Base-by-base conservation (phyloP, 805 yeast species). In the Kazachstania africana region DNA sequence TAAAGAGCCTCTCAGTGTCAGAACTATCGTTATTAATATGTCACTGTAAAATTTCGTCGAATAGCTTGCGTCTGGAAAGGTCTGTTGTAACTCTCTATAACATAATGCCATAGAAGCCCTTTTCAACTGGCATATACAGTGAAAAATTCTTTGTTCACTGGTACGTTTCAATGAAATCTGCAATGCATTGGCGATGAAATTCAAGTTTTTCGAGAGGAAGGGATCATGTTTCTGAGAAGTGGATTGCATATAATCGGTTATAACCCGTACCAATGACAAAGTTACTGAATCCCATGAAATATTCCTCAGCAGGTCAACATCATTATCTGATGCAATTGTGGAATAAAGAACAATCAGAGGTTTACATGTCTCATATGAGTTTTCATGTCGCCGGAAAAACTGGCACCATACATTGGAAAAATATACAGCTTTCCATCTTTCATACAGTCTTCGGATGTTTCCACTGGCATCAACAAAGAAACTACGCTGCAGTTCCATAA, bases 351-450 rank as follows among this genome's bases (percentile, higher is more conserved):
- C n/a, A n/a, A n/a, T n/a, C n/a, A n/a, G n/a, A n/a, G n/a, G n/a
- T n/a, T n/a, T n/a, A n/a, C n/a, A n/a, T n/a, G n/a, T n/a, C n/a
- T n/a, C n/a, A n/a, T n/a, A n/a, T n/a, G n/a, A n/a, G n/a, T n/a
- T n/a, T n/a, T n/a, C n/a, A n/a, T n/a, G n/a, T n/a, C n/a, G n/a
- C n/a, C n/a, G n/a, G n/a, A n/a, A n/a, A n/a, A n/a, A n/a, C n/a
- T n/a, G n/a, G n/a, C n/a, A n/a, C n/a, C n/a, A n/a, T 49, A 47
- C 2, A 46, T 26, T 3, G 57, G 55, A n/a, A 51, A 18, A 29
- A 45, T 46, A 16, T 31, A 27, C 3, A 32, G 19, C 6, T 24
- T 8, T 42, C 57, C 57, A 51, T n/a, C 24, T 29, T 1, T 28
- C 14, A 32, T 50, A 48, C 5, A 32, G 19, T 4, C 24, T 24